Conservation (phyloP, 768 basidiomycete genomes). For the Porpolomopsis calyptriformis region DNA sequence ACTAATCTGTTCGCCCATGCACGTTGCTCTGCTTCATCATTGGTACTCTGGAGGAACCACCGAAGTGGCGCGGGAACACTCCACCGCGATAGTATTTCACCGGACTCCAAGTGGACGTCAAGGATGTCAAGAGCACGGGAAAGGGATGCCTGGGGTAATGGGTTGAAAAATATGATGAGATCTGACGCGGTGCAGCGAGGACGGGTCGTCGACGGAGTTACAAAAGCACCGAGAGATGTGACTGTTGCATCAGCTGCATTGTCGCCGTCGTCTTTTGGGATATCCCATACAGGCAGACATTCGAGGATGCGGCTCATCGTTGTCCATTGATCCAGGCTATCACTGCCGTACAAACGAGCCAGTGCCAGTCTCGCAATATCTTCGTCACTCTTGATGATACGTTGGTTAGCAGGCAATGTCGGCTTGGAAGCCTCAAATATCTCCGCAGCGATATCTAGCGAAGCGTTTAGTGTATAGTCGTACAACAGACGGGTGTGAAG, state of each 20-base stretch:
- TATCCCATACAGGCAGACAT: slow-evolving; percentile 88
- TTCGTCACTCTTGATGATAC: slow-evolving; percentile 72
- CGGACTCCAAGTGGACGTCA: slow-evolving; percentile 89
- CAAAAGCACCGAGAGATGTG: slow-evolving; percentile 66
- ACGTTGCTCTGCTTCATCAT: slow-evolving; percentile 57
- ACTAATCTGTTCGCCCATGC: slow-evolving; percentile 85
- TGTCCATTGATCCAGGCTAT: slow-evolving; percentile 60
- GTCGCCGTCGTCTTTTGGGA: slow-evolving; percentile 41
- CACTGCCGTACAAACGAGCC: slow-evolving; percentile 78
- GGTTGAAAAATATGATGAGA: slow-evolving; percentile 72
- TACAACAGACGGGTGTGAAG: slow-evolving; percentile 58
- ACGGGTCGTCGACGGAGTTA: slow-evolving; percentile 59
- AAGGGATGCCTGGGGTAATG: slow-evolving; percentile 61
- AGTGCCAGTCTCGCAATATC: slow-evolving; percentile 81
- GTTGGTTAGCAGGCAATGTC: slow-evolving; percentile 56
- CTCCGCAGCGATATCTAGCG: slow-evolving; percentile 57
- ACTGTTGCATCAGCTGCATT: slow-evolving; percentile 76
- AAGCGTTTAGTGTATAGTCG: slow-evolving; percentile 59
- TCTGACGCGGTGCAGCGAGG: slow-evolving; percentile 52
- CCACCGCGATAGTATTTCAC: slow-evolving; percentile 88
- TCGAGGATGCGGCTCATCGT: slow-evolving; percentile 91
- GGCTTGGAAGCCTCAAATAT: slow-evolving; percentile 91
- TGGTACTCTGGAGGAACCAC: slow-evolving; percentile 82
- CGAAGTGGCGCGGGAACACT: slow-evolving; percentile 67
- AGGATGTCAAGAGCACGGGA: slow-evolving; percentile 82